Evolutionary conservation across 257 asterid genomes (phyloP), one percentile per base, ranked within the genome.

Genomic region (Buddleja alternifolia): DNA sequence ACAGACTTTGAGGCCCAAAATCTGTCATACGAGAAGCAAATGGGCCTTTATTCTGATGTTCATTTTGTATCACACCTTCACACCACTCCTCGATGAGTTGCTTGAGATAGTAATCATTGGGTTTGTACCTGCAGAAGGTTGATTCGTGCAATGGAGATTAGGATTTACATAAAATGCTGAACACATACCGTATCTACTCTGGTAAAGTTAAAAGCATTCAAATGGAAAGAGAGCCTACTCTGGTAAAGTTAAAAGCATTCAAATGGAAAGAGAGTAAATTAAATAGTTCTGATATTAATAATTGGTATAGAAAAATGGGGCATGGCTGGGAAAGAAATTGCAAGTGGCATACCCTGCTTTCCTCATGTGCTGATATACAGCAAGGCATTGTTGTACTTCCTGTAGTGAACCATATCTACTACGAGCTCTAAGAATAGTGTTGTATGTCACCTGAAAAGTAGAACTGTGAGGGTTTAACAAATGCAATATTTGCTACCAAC

Each of bases 11-110:
- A 75, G 79, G 81, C 67, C 83, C 83, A 64, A 78, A 80, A 66
- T 77, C 61, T 34, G 80, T 65, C 51, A 63, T 65, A 48, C 52
- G 64, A 42, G 84, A 69, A 77, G 75, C 61, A 34, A 73, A 75
- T 54, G 46, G 73, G 37, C 60, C 74, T 66, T 67, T 69, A 17
- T 80, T 70, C 68, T 14, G 66, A 44, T 52, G 69, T 59, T 75
- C 82, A 66, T 78, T 82, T 58, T 86, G 95, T 47, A 90, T 82
- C 70, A 90, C 89, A 25, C 95, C 97, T 82, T 93, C 97, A 73
- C 96, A 90, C 97, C 98, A 93, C 80, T 93, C 97, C 82, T 91
- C 97, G 55, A 93, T 84, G 37, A 93, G 87, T 76, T 83, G 96
- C 84, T 88, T 90, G 65, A 93, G 92, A 79, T 82, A 88, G 87